Base-by-base conservation (phyloP, 306 rosid genomes). In the Trichosanthes cucumerina region DNA sequence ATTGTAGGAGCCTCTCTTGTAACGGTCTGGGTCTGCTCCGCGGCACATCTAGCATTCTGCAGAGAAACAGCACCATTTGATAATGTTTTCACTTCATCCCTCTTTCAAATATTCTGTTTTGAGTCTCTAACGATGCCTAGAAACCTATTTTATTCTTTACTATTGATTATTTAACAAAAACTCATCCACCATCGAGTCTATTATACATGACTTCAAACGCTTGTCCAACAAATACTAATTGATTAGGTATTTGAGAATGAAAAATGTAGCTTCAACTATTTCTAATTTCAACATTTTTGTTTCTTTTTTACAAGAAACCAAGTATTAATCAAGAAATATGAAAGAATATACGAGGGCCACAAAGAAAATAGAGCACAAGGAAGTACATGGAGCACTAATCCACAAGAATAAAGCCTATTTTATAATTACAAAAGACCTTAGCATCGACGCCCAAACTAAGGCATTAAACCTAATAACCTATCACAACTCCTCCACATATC, bases 21-120 rank as follows among this genome's bases (percentile, higher is more conserved):
- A 66, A 96, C 88, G 2, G 98, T 96, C 80, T 93, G 97, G 19
- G 99, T 93, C 89, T 96, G 99, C 87, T 90, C 97, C 1, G 97
- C 92, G 34, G 83, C 83, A 59, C 96, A 91, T 82, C 89, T 88
- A 54, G 99, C 97, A 86, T 83, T 88, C 99, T 96, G 87, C 84
- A 84, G 54, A 81, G 46, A 36, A 33, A 64, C 6, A 39, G 71
- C 41, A 75, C 63, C 41, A 77, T 63, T n/a, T 28, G 13, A 52
- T 66, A 28, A 4, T 43, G n/a, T n/a, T 0, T 5, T 21, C 39
- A 5, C 39, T 66, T 38, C 13, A 13, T 43, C 34, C 6, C 5
- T 68, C 11, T 34, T 38, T 36, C 75, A 41, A 41, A 39, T 39
- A 6, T 68, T 39, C 34, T 41, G 10, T 68, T 68, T 68, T 0